These are phyloP conservation scores for Torrubiellomyces zombiae DNA, from an alignment of 2,329 filamentous ascomycete genomes.

Conservation along the genomic window DNA sequence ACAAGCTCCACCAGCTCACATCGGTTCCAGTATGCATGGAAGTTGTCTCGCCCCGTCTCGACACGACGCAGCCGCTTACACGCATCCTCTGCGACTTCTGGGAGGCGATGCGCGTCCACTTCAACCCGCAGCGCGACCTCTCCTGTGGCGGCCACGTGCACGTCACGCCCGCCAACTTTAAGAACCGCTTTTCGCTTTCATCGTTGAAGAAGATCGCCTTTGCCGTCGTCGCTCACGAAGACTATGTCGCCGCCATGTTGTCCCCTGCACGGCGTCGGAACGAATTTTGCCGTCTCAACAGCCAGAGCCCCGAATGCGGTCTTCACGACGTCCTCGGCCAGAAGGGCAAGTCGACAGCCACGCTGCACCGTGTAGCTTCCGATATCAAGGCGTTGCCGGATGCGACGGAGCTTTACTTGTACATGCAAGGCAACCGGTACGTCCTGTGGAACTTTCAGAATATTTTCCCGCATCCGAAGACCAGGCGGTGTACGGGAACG, in stretches of 20 bases:
- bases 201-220: conserved; percentile 21
- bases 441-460: conserved; percentile 25
- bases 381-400: conserved; percentile 10
- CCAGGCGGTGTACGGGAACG: conserved; percentile 18
- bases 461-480: conserved; percentile 19
- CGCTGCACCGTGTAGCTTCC: conserved; percentile 13
- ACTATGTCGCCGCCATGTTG: conserved; percentile 16
- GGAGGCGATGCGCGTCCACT: conserved; percentile 24
- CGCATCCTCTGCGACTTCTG: conserved; percentile 21
- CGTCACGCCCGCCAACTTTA: conserved; percentile 17
- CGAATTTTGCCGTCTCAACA: conserved; percentile 18
- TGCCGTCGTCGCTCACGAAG: conserved; percentile 17
- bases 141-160: conserved; percentile 23
- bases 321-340: conserved; percentile 12
- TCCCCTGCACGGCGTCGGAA: conserved; percentile 17
- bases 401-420: conserved; percentile 16
- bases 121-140: conserved; percentile 17
- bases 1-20: neutral
- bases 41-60: conserved; percentile 21
- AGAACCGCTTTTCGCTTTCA: conserved; percentile 18
- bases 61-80: conserved; percentile 16
- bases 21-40: conserved; percentile 20
- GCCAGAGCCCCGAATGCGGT: conserved; percentile 14
- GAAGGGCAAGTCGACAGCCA: conserved; percentile 11
- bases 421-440: conserved; percentile 22